phyloP scores from a whole-genome alignment of 208 protist species.

The Naegleria fowleri region DNA sequence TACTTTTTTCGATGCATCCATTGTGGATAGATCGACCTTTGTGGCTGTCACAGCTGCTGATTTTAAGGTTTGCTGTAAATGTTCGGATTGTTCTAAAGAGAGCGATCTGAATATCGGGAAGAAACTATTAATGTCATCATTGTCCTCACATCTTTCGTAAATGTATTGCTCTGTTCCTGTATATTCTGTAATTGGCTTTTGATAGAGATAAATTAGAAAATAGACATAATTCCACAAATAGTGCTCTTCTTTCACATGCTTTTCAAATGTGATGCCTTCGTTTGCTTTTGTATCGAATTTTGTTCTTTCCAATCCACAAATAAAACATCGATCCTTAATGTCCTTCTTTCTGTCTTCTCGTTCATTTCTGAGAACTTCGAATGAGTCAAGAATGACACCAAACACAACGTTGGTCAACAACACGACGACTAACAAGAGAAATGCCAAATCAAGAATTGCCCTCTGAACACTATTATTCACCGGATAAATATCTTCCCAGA shows the following conservation, averaged over 20 bases:
- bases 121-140: constrained; percentile 43
- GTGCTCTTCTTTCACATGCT: constrained; percentile 76
- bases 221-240: constrained; percentile 91
- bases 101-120: neutral
- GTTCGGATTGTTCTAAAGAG: neutral
- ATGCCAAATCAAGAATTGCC: constrained; percentile 35
- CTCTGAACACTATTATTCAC: neutral
- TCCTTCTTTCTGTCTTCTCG: constrained; percentile 34
- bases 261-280: constrained; percentile 56
- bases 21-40: too few relatives aligned
- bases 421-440: constrained; percentile 60
- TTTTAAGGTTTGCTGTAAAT: neutral
- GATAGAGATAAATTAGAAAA: constrained; percentile 74
- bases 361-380: constrained; percentile 45
- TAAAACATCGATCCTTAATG: constrained; percentile 55
- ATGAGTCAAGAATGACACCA: constrained; percentile 61
- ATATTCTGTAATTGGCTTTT: constrained; percentile 64
- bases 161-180: constrained; percentile 76
- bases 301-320: constrained; percentile 49
- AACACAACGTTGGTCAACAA: constrained; percentile 61
- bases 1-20: too few relatives aligned
- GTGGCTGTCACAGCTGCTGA: too few relatives aligned
- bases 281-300: constrained; percentile 48
- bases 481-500: neutral
- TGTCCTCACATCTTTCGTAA: constrained; percentile 49